phyloP scores from a whole-genome alignment of 371 early-diverging fungal genomes.

The Cladochytrium tenue region DNA sequence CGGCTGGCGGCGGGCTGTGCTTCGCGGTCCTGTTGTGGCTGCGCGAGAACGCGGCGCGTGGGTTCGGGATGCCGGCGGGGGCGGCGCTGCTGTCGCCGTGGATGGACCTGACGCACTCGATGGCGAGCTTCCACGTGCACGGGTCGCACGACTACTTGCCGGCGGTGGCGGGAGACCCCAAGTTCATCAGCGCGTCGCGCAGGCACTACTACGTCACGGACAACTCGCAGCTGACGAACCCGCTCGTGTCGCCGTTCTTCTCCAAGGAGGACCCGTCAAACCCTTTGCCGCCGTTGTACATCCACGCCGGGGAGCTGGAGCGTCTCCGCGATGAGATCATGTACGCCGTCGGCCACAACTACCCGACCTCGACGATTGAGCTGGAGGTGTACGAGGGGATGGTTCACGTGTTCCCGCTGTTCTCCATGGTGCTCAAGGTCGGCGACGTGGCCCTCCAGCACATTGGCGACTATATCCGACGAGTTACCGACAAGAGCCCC shows the following conservation, averaged over 20 bases:
- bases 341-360: slow-evolving; percentile 13
- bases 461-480: slow-evolving; percentile 17
- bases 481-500: not conserved
- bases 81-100: slow-evolving; percentile 60
- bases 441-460: slow-evolving; percentile 21
- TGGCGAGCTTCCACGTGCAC: slow-evolving; percentile 57
- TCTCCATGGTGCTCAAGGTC: slow-evolving; percentile 17
- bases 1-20: slow-evolving; percentile 65
- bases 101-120: slow-evolving; percentile 57
- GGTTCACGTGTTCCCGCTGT: slow-evolving; percentile 46
- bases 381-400: slow-evolving; percentile 36
- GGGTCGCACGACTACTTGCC: slow-evolving; percentile 14
- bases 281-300: slow-evolving; percentile 55
- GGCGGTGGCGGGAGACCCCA: slow-evolving; percentile 26
- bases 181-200: slow-evolving; percentile 29
- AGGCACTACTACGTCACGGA: slow-evolving; percentile 29
- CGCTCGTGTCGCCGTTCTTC: slow-evolving; percentile 37
- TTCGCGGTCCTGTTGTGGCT: slow-evolving; percentile 34
- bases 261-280: slow-evolving; percentile 20
- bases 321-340: slow-evolving; percentile 59
- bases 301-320: slow-evolving; percentile 66
- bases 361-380: slow-evolving; percentile 11
- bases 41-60: slow-evolving; percentile 30
- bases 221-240: slow-evolving; percentile 29
- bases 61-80: slow-evolving; percentile 47